Percentiles rank a stretch among this genome's conserved stretches.
phyloP scores from a whole-genome alignment of 176 grass and related monocot species.

The Raddia distichophylla region DNA sequence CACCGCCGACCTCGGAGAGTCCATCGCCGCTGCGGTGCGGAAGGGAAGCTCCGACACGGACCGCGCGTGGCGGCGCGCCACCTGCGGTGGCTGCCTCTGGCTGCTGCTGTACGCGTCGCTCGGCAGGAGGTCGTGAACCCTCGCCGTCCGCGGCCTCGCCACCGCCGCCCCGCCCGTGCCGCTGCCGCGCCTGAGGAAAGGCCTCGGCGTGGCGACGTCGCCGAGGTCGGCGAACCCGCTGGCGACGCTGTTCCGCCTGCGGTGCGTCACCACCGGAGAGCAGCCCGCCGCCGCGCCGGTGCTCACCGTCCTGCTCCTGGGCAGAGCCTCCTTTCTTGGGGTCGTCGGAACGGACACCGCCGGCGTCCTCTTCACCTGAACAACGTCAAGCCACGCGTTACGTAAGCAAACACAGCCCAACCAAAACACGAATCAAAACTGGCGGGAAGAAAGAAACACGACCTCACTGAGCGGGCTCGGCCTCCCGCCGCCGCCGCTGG shows the following conservation, averaged over 20 bases:
- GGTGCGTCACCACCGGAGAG: conserved; percentile 2
- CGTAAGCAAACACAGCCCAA: not conserved
- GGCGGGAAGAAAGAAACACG: not conserved
- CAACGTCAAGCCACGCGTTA: not conserved
- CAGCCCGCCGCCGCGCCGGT: not conserved
- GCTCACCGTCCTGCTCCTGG: conserved; percentile 41
- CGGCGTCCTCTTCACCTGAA: conserved; percentile 31
- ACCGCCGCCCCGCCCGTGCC: conserved; percentile 38
- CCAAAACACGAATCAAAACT: not conserved
- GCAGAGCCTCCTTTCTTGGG: conserved; percentile 33
- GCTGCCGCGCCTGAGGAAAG: conserved; percentile 55
- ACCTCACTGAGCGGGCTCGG: conserved; percentile 18
- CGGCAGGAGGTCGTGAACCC: conserved; percentile 43
- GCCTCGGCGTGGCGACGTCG: conserved; percentile 36
- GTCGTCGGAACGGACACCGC: conserved; percentile 17
- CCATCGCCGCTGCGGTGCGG: not conserved
- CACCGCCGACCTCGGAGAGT: not conserved
- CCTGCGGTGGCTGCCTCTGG: not conserved
- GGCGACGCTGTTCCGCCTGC: conserved; percentile 43
- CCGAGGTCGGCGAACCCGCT: not conserved
- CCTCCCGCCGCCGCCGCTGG: not conserved
- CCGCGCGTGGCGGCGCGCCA: conserved; percentile 27
- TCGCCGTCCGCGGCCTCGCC: conserved; percentile 14
- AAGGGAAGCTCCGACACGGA: conserved; percentile 43
- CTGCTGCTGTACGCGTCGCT: conserved; percentile 24